Conservation (phyloP, 441 rosid genomes). For the Rhodomyrtus psidioides region DNA sequence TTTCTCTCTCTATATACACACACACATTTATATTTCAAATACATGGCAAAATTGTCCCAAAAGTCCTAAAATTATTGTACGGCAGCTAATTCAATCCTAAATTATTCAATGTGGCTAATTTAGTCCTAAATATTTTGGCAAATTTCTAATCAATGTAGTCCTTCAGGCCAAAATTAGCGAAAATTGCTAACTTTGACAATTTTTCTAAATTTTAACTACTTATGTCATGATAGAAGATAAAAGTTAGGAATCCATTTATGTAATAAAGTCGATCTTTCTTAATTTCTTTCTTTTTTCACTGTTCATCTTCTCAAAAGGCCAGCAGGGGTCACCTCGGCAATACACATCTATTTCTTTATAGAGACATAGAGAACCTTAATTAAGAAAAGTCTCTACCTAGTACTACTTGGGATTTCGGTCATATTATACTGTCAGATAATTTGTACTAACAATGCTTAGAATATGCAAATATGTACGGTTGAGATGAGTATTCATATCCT, state of each 20-base stretch:
- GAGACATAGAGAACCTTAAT: neutral
- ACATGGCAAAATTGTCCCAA: neutral
- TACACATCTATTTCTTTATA: neutral
- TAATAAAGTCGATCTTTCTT: too few relatives aligned
- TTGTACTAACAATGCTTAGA: neutral
- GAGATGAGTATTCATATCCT: too few relatives aligned
- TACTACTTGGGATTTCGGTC: neutral
- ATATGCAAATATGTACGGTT: neutral
- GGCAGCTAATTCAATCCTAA: accelerated
- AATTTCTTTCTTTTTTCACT: neutral
- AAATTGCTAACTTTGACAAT: too few relatives aligned
- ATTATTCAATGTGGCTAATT: neutral
- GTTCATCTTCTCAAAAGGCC: neutral
- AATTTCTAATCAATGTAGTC: neutral
- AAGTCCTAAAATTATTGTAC: neutral
- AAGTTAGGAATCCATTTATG: too few relatives aligned
- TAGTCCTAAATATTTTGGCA: neutral
- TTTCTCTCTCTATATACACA: neutral
- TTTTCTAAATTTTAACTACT: too few relatives aligned
- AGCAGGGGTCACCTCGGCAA: accelerated
- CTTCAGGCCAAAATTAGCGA: accelerated
- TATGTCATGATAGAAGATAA: too few relatives aligned
- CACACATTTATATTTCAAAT: too few relatives aligned
- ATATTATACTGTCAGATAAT: neutral
- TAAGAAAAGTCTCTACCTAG: neutral